Percentiles rank a stretch among this genome's conserved stretches.
phyloP scores from a whole-genome alignment of 164 flowering plant genomes.

The Liriodendron chinense region DNA sequence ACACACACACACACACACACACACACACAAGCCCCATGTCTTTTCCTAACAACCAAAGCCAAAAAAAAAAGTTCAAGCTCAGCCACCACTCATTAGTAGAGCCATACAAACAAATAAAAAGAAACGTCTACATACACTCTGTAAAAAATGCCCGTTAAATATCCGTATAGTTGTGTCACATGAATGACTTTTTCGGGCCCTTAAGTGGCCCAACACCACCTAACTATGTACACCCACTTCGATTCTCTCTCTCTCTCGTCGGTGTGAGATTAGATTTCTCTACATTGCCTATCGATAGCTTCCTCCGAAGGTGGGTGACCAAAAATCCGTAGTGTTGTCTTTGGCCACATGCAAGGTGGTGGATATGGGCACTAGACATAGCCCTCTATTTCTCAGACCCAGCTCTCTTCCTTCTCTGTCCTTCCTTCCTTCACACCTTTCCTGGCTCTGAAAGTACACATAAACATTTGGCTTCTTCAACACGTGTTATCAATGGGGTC shows the following conservation, averaged over 20 bases:
- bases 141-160: too few relatives aligned
- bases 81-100: too few relatives aligned
- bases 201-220: not conserved
- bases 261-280: not conserved
- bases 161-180: too few relatives aligned
- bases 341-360: constrained; percentile 13
- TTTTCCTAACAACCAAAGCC: too few relatives aligned
- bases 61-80: too few relatives aligned
- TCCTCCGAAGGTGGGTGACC: constrained; percentile 17
- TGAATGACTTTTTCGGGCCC: not conserved
- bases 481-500: too few relatives aligned
- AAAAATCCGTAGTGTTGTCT: constrained; percentile 11
- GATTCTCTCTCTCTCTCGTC: not conserved
- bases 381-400: constrained; percentile 12
- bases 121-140: too few relatives aligned
- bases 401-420: constrained; percentile 4
- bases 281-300: constrained; percentile 6
- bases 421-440: not conserved
- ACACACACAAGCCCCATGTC: too few relatives aligned
- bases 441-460: constrained; percentile 5
- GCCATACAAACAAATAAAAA: too few relatives aligned
- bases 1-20: too few relatives aligned
- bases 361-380: constrained; percentile 14
- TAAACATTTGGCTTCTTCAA: too few relatives aligned
- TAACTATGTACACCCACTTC: not conserved